Evolutionary conservation across 768 basidiomycete species (phyloP).

Genomic region (Kockovaella imperatae): DNA sequence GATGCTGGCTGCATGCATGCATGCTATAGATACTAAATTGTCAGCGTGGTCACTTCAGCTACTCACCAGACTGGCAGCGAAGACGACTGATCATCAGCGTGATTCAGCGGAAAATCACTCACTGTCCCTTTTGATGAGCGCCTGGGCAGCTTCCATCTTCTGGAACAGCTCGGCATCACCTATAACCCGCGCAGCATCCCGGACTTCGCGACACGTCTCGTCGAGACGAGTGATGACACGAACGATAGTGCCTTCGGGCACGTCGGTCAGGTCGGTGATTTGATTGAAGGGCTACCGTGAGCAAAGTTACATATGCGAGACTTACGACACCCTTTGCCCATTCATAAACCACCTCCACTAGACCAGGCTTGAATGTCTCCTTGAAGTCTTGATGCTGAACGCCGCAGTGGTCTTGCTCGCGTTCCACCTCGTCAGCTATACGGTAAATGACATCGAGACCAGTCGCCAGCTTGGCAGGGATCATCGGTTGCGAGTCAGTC

Average conservation of each 20-base stretch:
- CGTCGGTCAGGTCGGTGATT: conserved; percentile 84
- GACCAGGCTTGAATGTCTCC: conserved; percentile 73
- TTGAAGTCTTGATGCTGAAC: conserved; percentile 73
- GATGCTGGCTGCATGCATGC: no score
- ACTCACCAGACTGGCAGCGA: conserved; percentile 43
- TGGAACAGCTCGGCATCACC: conserved; percentile 92
- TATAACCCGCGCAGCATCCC: conserved; percentile 94
- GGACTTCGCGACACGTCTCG: conserved; percentile 91
- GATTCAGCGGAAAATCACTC: conserved; percentile 46
- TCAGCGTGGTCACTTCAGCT: neutral
- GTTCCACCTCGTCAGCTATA: conserved; percentile 69
- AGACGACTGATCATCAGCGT: conserved; percentile 26
- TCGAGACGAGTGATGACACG: conserved; percentile 91
- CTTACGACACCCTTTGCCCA: conserved; percentile 98
- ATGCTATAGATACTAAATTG: conserved; percentile 17
- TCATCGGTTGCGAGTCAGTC: conserved; percentile 75
- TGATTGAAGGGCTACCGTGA: conserved; percentile 78
- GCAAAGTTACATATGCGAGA: conserved; percentile 1
- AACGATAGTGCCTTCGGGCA: conserved; percentile 94
- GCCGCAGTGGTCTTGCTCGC: conserved; percentile 70
- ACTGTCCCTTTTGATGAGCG: conserved; percentile 93
- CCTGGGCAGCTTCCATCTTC: conserved; percentile 95
- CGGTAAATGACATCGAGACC: conserved; percentile 70
- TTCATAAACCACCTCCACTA: conserved; percentile 95
- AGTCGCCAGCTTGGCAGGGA: conserved; percentile 69